phyloP scores from a whole-genome alignment of 2,329 filamentous ascomycete genomes.

The Colletotrichum chlorophyti region DNA sequence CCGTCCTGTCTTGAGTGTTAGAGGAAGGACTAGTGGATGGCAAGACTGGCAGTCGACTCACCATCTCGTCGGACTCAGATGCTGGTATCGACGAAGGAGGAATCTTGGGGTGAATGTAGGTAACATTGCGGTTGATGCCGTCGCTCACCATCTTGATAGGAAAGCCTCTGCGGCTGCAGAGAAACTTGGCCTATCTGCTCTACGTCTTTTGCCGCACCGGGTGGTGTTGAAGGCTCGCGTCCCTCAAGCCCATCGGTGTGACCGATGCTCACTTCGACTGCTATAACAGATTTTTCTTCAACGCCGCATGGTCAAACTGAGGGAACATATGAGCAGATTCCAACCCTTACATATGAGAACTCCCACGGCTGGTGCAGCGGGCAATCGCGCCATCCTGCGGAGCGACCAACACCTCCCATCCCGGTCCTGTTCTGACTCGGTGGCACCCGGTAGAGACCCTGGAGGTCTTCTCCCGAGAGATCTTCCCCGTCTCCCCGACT shows the following conservation, averaged over 20 bases:
- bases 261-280: too few relatives aligned
- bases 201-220: not conserved
- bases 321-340: too few relatives aligned
- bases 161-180: not conserved
- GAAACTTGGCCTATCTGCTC: not conserved
- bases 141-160: not conserved
- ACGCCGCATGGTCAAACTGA: too few relatives aligned
- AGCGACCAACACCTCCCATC: too few relatives aligned
- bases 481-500: not conserved
- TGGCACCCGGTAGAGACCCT: slow-evolving; percentile 17
- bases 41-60: too few relatives aligned
- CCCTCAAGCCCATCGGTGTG: not conserved
- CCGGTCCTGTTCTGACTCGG: too few relatives aligned
- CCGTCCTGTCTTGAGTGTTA: not conserved
- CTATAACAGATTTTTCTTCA: too few relatives aligned
- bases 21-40: not conserved
- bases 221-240: not conserved
- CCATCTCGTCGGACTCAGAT: slow-evolving; percentile 4
- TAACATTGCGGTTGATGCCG: not conserved
- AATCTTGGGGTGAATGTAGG: not conserved
- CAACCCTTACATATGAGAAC: too few relatives aligned
- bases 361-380: too few relatives aligned
- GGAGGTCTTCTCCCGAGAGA: slow-evolving; percentile 13
- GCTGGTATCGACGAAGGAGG: not conserved
- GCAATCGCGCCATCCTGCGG: too few relatives aligned